Base-by-base conservation (phyloP, 2,329 filamentous ascomycete species). In the Raffaelea ambrosiae region DNA sequence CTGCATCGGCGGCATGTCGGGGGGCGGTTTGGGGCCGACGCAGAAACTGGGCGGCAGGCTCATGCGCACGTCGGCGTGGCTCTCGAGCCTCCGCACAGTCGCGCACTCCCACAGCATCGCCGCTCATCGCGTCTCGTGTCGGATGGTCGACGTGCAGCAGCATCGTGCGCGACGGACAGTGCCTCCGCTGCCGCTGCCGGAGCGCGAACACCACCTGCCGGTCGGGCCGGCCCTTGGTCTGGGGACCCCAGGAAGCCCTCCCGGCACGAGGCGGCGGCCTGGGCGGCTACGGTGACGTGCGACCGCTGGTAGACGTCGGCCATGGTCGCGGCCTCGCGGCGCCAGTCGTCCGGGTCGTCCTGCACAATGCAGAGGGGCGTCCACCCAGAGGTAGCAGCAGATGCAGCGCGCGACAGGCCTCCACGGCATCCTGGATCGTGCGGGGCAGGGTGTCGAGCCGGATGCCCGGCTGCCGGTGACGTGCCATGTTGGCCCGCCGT, bases 361-460 rank as follows among this genome's bases (percentile, higher is more conserved):
- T 54, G 53, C 40, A 50, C 43, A 16, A 54, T 53, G 45, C 53
- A 54, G 14, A 54, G 45, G n/a, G 1, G 49, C 48, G 18, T 54
- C 53, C 8, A 54, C 35, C 51, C 53, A 54, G 4, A 54, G 47
- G 35, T 54, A 54, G 16, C 45, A n/a, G 45, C 3, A 53, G 10
- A 16, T 46, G 42, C 16, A 53, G 31, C 21, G 29, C 20, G 9
- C 40, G 38, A 13, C 44, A 50, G 13, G 35, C 43, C 16, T 31
- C 33, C 8, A 53, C 45, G 4, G 52, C 49, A 31, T 53, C 52
- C 9, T 43, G 39, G 20, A 53, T 42, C 14, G 52, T 48, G 9
- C 41, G 5, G 4, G 49, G 47, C 20, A 51, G 43, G 8, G 29
- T 39, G 21, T 36, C 42, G 3, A 45, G 19, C 26, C 19, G 5